phyloP scores from a whole-genome alignment of 2,329 filamentous ascomycete species.

The Hawksworthiomyces lignivorus region DNA sequence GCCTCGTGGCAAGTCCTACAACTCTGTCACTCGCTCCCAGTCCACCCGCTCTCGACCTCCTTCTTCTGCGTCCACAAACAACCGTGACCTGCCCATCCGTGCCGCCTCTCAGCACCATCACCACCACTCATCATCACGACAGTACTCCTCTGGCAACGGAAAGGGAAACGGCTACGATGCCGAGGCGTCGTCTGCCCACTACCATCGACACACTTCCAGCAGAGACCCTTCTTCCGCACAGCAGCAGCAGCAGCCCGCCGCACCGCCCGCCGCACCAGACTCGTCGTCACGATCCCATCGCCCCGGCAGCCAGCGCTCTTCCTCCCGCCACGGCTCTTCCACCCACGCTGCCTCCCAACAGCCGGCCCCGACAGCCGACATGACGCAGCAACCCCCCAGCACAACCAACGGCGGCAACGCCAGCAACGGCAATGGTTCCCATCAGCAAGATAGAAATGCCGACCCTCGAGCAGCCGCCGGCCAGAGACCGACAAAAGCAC shows the following conservation, averaged over 20 bases:
- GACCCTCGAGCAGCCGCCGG: constrained; percentile 42
- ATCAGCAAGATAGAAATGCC: constrained; percentile 25
- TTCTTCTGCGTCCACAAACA: constrained; percentile 19
- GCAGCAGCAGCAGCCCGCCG: constrained; percentile 41
- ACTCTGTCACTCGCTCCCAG: constrained; percentile 24
- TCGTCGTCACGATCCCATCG: constrained; percentile 40
- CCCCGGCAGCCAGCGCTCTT: constrained; percentile 43
- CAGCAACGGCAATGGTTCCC: neutral
- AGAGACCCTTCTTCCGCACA: constrained; percentile 52
- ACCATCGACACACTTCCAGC: constrained; percentile 42
- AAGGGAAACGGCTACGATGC: constrained; percentile 8
- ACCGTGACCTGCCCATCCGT: constrained; percentile 12
- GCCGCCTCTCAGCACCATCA: constrained; percentile 20
- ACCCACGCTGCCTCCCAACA: constrained; percentile 9
- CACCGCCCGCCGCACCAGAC: constrained; percentile 37
- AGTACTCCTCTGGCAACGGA: constrained; percentile 9
- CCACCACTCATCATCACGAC: constrained; percentile 9
- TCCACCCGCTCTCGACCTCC: constrained; percentile 29
- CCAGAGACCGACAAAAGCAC: constrained; percentile 47
- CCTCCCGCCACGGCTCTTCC: constrained; percentile 13
- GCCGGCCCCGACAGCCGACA: constrained; percentile 17
- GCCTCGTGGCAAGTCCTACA: constrained; percentile 22
- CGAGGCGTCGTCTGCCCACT: neutral
- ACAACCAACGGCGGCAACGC: constrained; percentile 12
- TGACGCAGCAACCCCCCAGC: constrained; percentile 33